phyloP scores from a whole-genome alignment of 257 asterid species.

The Jacaranda copaia region DNA sequence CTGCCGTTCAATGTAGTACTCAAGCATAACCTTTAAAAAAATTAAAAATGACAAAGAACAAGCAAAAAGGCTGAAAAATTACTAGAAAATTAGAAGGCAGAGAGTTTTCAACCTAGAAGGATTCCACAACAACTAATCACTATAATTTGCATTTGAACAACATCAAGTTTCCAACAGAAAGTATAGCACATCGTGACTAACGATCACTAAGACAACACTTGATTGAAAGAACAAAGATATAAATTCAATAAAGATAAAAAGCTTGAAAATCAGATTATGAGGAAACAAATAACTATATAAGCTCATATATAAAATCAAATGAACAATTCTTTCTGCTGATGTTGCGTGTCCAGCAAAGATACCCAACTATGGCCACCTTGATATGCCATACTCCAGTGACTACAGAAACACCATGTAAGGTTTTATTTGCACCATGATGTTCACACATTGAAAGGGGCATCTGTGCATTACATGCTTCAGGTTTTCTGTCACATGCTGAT shows the following conservation, averaged over 20 bases:
- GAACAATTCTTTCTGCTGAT: not conserved
- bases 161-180: slow-evolving; percentile 27
- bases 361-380: slow-evolving; percentile 2
- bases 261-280: slow-evolving; percentile 13
- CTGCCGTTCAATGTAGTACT: slow-evolving; percentile 82
- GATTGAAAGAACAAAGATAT: slow-evolving; percentile 15
- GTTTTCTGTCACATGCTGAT: slow-evolving; percentile 24
- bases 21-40: slow-evolving; percentile 70
- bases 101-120: slow-evolving; percentile 10
- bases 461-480: slow-evolving; percentile 25
- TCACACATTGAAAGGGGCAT: slow-evolving; percentile 1
- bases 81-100: not conserved
- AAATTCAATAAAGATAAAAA: not conserved
- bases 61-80: slow-evolving; percentile 13
- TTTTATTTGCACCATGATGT: not conserved
- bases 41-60: slow-evolving; percentile 21
- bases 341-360: slow-evolving; percentile 9
- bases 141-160: slow-evolving; percentile 28
- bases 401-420: not conserved
- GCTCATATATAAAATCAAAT: not conserved
- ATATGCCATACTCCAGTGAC: too few species aligned
- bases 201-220: not conserved
- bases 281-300: not conserved
- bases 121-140: slow-evolving; percentile 15
- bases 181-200: not conserved